phyloP scores from a whole-genome alignment of 23 red algal genomes.

The Cyanidium caldarium region DNA sequence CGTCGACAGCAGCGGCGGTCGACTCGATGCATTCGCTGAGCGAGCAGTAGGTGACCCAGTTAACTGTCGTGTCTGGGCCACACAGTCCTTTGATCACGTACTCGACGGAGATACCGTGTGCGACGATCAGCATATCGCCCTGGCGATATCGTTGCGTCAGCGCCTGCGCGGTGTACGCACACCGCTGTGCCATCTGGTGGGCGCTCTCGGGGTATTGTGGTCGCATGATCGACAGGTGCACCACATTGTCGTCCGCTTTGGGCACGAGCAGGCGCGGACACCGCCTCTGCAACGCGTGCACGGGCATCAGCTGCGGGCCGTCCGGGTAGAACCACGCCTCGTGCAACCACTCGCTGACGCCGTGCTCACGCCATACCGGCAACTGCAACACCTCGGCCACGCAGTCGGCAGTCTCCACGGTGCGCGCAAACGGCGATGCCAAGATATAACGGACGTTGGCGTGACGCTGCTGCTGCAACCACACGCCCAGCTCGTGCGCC shows the following conservation, averaged over 20 bases:
- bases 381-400: constrained; percentile 1
- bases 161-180: not conserved
- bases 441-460: constrained; percentile 6
- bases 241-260: not conserved
- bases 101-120: not conserved
- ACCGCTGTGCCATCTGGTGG: not conserved
- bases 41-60: not conserved
- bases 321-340: constrained; percentile 8
- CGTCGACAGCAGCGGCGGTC: not conserved
- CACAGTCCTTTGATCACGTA: not conserved
- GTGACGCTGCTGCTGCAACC: not conserved
- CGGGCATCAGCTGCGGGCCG: not conserved
- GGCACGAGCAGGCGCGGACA: not conserved
- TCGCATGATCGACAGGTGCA: not conserved
- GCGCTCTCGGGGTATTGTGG: not conserved
- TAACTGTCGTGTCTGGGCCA: not conserved
- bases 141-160: not conserved
- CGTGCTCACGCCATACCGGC: constrained; percentile 12
- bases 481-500: constrained; percentile 26
- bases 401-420: constrained; percentile 10
- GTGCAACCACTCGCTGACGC: constrained; percentile 23
- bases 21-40: not conserved
- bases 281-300: not conserved
- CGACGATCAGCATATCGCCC: not conserved
- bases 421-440: constrained; percentile 19